Evolutionary conservation across 306 rosid species (phyloP).

Genomic region (Quercus wislizeni): DNA sequence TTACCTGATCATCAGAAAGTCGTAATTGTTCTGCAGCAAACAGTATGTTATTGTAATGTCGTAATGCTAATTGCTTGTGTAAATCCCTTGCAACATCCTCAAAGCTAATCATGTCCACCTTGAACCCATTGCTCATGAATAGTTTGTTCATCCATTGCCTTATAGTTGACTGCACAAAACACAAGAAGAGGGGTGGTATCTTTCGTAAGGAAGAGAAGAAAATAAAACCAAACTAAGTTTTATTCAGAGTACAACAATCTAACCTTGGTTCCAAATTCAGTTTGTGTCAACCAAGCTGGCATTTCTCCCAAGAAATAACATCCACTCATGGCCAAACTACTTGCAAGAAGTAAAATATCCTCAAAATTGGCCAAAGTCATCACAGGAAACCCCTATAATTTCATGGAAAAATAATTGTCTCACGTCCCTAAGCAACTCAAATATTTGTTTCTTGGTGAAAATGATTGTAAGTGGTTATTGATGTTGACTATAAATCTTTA

Average conservation of each 20-base stretch:
- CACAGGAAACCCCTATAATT: slow-evolving; percentile 60
- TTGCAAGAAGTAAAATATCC: slow-evolving; percentile 46
- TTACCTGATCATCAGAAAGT: slow-evolving; percentile 73
- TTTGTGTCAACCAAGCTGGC: slow-evolving; percentile 57
- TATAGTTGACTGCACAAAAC: slow-evolving; percentile 36
- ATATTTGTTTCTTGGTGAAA: not conserved
- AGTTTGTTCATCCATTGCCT: slow-evolving; percentile 58
- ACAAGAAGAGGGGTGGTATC: slow-evolving; percentile 13
- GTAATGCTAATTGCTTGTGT: slow-evolving; percentile 43
- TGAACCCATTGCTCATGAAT: slow-evolving; percentile 73
- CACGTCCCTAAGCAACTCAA: not conserved
- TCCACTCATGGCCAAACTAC: slow-evolving; percentile 67
- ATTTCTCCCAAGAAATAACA: slow-evolving; percentile 61
- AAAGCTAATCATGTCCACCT: slow-evolving; percentile 49
- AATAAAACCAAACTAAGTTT: not conserved
- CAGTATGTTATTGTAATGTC: slow-evolving; percentile 34
- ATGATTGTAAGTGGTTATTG: not conserved
- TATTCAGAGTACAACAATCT: slow-evolving; percentile 17
- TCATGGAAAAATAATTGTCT: slow-evolving; percentile 19
- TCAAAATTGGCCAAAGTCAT: slow-evolving; percentile 54
- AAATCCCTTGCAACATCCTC: slow-evolving; percentile 46
- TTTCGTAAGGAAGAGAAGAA: slow-evolving; percentile 9
- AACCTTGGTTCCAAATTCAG: slow-evolving; percentile 49
- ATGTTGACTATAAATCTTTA: not conserved
- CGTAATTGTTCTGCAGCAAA: slow-evolving; percentile 72